Conservation (phyloP, 345 rosid species). For the Triadica sebifera region DNA sequence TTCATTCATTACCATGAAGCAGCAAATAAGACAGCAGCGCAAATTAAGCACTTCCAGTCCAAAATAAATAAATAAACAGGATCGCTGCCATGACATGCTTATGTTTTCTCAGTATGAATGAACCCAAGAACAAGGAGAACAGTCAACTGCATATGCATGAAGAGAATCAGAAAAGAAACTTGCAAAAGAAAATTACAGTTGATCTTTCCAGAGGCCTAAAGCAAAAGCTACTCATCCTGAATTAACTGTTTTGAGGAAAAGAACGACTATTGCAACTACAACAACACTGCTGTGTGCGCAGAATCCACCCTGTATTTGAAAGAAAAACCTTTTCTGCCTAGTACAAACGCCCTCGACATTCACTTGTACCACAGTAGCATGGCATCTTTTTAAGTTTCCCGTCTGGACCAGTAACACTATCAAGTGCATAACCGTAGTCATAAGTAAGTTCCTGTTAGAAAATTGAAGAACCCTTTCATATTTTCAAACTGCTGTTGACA, state of each 20-base stretch:
- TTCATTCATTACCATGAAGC: background rate
- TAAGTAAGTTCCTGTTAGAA: slow-evolving; percentile 28
- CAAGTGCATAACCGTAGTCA: slow-evolving; percentile 27
- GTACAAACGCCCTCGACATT: slow-evolving; percentile 24
- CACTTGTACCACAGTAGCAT: slow-evolving; percentile 26
- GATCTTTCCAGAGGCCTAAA: background rate
- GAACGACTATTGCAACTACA: background rate
- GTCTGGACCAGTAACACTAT: slow-evolving; percentile 25
- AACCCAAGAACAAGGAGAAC: background rate
- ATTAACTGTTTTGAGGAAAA: background rate
- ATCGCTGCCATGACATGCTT: background rate
- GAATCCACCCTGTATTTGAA: background rate
- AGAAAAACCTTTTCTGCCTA: background rate
- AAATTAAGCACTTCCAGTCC: background rate
- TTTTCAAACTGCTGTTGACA: background rate
- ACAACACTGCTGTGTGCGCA: background rate
- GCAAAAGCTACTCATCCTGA: background rate
- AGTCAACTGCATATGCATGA: background rate
- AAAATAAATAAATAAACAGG: background rate
- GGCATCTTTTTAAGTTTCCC: slow-evolving; percentile 20
- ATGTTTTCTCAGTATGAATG: background rate
- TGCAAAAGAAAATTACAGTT: background rate
- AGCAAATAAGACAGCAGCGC: background rate
- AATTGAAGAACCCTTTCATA: background rate
- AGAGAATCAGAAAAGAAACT: background rate